These are phyloP conservation scores for Pleodorina starrii DNA, from an alignment of 139 green algal species.

Conservation along the genomic window DNA sequence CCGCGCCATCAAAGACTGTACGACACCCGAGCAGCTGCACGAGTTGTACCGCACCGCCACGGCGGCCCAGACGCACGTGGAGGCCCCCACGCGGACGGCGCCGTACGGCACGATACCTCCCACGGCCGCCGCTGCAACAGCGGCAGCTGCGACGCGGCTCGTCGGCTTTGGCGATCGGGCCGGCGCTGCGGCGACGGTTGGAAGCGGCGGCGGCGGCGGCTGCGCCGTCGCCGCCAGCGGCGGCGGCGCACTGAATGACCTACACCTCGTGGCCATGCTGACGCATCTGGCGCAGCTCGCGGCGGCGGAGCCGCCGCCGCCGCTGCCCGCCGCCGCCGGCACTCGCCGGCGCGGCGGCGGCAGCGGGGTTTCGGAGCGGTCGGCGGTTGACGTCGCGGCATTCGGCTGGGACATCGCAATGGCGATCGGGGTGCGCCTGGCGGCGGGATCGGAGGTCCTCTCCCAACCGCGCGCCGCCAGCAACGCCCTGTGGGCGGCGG, in stretches of 20 bases:
- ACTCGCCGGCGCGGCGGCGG: not conserved
- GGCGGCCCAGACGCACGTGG: no score
- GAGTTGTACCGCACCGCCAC: not conserved
- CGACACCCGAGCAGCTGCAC: not conserved
- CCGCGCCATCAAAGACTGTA: slow-evolving; percentile 19
- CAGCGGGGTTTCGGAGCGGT: no score
- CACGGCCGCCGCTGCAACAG: no score
- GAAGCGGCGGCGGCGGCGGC: not conserved
- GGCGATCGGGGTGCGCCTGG: not conserved
- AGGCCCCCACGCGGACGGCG: no score
- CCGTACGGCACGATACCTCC: no score
- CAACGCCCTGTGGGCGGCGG: slow-evolving; percentile 29
- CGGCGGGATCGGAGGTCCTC: slow-evolving; percentile 10
- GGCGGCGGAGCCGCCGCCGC: not conserved
- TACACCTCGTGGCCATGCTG: slow-evolving; percentile 28
- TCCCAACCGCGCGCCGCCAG: slow-evolving; percentile 19
- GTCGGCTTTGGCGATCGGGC: not conserved
- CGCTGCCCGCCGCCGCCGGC: not conserved
- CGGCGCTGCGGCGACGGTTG: not conserved
- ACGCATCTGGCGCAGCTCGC: slow-evolving; percentile 35
- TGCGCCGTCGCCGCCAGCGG: not conserved
- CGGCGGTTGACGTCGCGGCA: not conserved
- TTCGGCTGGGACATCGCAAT: slow-evolving; percentile 10
- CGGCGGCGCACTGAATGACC: slow-evolving; percentile 4
- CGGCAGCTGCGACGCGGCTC: no score